Conservation (phyloP, 208 protist species). For the Phytomonas serpens region DNA sequence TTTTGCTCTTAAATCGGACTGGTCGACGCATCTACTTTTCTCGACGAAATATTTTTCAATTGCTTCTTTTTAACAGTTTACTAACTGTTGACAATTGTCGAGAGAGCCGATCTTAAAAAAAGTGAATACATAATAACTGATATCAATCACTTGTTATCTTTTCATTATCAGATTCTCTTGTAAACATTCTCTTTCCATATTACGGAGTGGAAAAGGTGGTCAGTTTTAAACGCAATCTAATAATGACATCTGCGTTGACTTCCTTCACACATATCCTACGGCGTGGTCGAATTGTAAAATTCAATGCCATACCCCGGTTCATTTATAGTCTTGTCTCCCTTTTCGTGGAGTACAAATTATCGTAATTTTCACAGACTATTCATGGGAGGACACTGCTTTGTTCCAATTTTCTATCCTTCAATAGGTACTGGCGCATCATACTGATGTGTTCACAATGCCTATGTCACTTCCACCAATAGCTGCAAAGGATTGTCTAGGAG, state of each 20-base stretch:
- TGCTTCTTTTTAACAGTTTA: not conserved
- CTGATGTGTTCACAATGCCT: no score
- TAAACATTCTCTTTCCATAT: not conserved
- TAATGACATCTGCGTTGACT: not conserved
- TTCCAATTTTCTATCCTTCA: not conserved
- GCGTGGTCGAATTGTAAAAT: not conserved
- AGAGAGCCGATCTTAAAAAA: not conserved
- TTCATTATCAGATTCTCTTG: not conserved
- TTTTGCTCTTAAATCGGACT: constrained; percentile 68
- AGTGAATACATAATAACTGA: not conserved
- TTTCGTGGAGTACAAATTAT: not conserved
- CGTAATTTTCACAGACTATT: not conserved
- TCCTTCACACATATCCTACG: not conserved
- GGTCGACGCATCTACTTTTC: constrained; percentile 58
- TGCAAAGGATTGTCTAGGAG: not conserved
- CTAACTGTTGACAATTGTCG: not conserved
- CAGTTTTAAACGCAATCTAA: not conserved
- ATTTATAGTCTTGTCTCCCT: not conserved
- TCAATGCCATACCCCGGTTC: not conserved
- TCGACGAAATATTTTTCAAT: constrained; percentile 32
- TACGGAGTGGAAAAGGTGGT: not conserved
- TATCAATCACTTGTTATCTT: not conserved
- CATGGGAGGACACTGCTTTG: not conserved
- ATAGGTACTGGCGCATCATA: not conserved
- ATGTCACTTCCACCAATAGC: not conserved